Evolutionary conservation across 2,329 filamentous ascomycete genomes (phyloP).

Genomic region (Pyrenochaeta sp.): DNA sequence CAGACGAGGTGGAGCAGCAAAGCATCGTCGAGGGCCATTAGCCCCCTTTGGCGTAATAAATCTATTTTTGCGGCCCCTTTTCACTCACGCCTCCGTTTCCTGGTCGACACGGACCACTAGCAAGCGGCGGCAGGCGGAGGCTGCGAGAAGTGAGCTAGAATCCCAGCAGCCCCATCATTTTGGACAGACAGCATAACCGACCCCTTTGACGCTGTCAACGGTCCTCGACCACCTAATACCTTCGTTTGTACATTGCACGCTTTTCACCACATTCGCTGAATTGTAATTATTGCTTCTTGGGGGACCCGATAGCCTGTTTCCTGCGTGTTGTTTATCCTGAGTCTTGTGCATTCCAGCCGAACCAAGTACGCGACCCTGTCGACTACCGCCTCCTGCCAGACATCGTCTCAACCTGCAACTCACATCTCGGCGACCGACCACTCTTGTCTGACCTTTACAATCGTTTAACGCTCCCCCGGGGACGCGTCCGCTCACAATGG

Average conservation of each 20-base stretch:
- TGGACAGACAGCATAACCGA: conserved; percentile 21
- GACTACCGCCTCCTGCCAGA: conserved; percentile 11
- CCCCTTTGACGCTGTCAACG: conserved; percentile 33
- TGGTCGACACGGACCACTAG: conserved; percentile 27
- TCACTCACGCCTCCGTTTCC: conserved; percentile 19
- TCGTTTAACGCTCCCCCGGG: conserved; percentile 48
- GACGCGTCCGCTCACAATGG: conserved; percentile 62
- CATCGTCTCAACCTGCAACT: conserved; percentile 15
- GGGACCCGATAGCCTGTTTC: conserved; percentile 7
- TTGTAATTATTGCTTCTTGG: conserved; percentile 27
- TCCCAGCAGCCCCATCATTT: conserved; percentile 29
- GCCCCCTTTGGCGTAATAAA: conserved; percentile 22
- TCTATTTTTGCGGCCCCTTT: conserved; percentile 35
- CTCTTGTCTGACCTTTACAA: conserved; percentile 33
- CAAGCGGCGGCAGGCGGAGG: conserved; percentile 17
- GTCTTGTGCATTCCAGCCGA: conserved; percentile 36
- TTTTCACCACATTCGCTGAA: conserved; percentile 42
- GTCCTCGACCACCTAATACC: conserved; percentile 28
- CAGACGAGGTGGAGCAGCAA: conserved; percentile 21
- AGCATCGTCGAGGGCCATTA: conserved; percentile 18
- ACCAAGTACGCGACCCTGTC: conserved; percentile 18
- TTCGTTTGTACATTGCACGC: conserved; percentile 42
- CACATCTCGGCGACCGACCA: conserved; percentile 9
- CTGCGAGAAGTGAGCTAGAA: conserved; percentile 19
- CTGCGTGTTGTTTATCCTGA: conserved; percentile 25